Percentiles rank a stretch among this genome's conserved stretches.
Evolutionary conservation across 805 yeast species (phyloP).

Genomic region (Citeromyces matritensis): DNA sequence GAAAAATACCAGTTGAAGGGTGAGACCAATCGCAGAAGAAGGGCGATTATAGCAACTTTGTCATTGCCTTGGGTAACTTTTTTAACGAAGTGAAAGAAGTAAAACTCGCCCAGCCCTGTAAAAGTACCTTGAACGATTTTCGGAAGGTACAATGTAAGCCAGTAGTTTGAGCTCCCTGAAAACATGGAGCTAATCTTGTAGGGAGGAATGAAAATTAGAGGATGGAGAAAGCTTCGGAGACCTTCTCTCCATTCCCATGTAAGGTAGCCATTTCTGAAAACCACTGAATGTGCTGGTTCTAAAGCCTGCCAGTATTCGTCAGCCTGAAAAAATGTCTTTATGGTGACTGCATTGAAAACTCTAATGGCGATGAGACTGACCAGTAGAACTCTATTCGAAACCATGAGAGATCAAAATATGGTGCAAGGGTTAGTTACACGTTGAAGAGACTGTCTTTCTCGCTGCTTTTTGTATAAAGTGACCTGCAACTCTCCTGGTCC

Average conservation of each 20-base stretch:
- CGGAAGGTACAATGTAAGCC: slow-evolving; percentile 35
- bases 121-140: slow-evolving; percentile 53
- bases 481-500: too few relatives aligned
- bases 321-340: slow-evolving; percentile 79
- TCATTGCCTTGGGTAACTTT: slow-evolving; percentile 15
- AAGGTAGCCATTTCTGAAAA: slow-evolving; percentile 65
- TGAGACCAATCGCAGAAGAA: slow-evolving; percentile 39
- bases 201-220: slow-evolving; percentile 46
- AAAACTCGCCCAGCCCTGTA: slow-evolving; percentile 61
- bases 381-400: slow-evolving; percentile 1
- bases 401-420: too few relatives aligned
- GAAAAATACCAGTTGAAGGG: slow-evolving; percentile 73
- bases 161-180: slow-evolving; percentile 14
- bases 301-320: slow-evolving; percentile 90
- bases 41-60: slow-evolving; percentile 21
- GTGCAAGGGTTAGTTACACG: too few relatives aligned
- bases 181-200: slow-evolving; percentile 18
- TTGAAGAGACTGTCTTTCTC: too few relatives aligned
- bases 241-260: slow-evolving; percentile 93
- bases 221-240: slow-evolving; percentile 68
- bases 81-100: slow-evolving; percentile 26
- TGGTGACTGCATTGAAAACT: slow-evolving; percentile 44
- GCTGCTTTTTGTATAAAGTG: too few relatives aligned
- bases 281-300: slow-evolving; percentile 75
- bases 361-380: slow-evolving; percentile 23